These are phyloP conservation scores for Picea engelmannii DNA, from an alignment of 83 land plant genomes.

Conservation along the genomic window DNA sequence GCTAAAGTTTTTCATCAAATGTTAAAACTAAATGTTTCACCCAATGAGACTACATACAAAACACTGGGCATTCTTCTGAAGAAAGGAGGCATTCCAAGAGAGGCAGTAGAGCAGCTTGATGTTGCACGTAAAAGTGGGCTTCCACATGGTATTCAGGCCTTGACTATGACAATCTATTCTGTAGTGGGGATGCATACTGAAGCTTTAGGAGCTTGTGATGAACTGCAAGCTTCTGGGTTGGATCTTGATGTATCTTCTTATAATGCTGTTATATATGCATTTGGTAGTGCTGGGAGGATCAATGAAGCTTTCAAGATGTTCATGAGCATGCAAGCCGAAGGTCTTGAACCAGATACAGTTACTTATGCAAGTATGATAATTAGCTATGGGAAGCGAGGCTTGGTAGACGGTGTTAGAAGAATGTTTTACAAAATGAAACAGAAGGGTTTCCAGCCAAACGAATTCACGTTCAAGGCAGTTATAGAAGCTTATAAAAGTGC, in stretches of 20 bases:
- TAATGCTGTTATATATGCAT: constrained; percentile 27
- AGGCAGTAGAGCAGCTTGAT: constrained; percentile 50
- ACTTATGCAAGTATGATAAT: constrained; percentile 25
- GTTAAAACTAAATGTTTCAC: constrained; percentile 17
- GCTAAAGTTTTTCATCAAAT: constrained; percentile 34
- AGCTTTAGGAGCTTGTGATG: constrained; percentile 21
- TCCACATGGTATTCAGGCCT: constrained; percentile 30
- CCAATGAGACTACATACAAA: constrained; percentile 62
- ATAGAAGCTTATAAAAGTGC: no score
- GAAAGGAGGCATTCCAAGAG: constrained; percentile 7
- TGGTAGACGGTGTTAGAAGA: not conserved
- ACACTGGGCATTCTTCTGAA: constrained; percentile 43
- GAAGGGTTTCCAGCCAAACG: constrained; percentile 9
- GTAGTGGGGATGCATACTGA: constrained; percentile 37
- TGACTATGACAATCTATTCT: constrained; percentile 43
- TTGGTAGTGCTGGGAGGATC: constrained; percentile 25
- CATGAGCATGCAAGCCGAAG: constrained; percentile 18
- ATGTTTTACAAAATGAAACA: not conserved
- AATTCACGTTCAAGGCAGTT: no score
- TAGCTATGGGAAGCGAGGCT: constrained; percentile 25
- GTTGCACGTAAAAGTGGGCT: constrained; percentile 27
- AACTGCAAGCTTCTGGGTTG: not conserved
- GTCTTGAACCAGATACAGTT: constrained; percentile 14
- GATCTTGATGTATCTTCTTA: constrained; percentile 17
- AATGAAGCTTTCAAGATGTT: constrained; percentile 27